Base-by-base conservation (phyloP, 2,329 filamentous ascomycete genomes). In the Cadophora luteo-olivacea region DNA sequence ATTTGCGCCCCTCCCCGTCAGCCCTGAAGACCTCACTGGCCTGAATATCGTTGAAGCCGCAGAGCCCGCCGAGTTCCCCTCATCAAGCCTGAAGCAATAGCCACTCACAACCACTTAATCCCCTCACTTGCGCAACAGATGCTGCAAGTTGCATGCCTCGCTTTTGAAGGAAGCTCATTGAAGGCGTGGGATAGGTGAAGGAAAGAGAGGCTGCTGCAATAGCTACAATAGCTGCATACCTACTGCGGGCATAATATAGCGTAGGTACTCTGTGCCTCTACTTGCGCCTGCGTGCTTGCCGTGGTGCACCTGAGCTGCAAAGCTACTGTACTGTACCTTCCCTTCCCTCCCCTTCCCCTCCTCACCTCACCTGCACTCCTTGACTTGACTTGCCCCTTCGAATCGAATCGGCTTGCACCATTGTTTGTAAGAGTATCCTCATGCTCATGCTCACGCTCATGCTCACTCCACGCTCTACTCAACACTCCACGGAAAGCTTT, bases 131-230 rank as follows among this genome's bases (percentile, higher is more conserved):
- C 25, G 51, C 25, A 32, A 25, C 51, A 54, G 51, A 2, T 32
- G 51, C 51, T 54, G 51, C 51, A 54, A 52, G 51, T 52, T 19
- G 45, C 45, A 48, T 48, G 45, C 45, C 45, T 48, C 45, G 45
- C 45, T 48, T 48, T 41, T 48, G 5, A 19, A 19, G 19, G 45
- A 19, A 8, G 6, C 16, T 22, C 2, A 19, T 48, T 48, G 11
- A 22, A n/a, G 45, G 22, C 45, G 11, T 22, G 11, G 45, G 45
- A 48, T 48, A 48, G 45, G 45, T 48, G 45, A 48, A 48, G n/a
- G 45, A 48, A 48, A 48, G 45, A 48, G 45, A 48, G 45, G 45
- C 45, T 48, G 45, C 45, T 48, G 45, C 45, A 48, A 22, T 3
- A 41, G 14, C 38, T 41, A n/a, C n/a, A n/a, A n/a, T n/a, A n/a